phyloP scores from a whole-genome alignment of 345 rosid genomes.

The Syzygium aromaticum region DNA sequence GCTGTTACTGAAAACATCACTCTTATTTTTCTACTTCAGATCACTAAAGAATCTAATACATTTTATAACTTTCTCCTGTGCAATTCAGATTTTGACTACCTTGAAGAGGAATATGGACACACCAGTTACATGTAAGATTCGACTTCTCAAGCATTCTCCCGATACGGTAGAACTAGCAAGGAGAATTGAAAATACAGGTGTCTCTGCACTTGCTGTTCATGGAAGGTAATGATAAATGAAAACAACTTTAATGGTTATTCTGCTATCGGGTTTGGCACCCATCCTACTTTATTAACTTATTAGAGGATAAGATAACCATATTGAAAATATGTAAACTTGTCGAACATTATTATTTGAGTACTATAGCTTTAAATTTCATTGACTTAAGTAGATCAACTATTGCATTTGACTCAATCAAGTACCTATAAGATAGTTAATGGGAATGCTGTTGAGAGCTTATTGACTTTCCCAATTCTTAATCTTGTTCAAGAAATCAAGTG shows the following conservation, averaged over 20 bases:
- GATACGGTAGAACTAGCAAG: conserved; percentile 91
- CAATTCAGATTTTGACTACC: conserved; percentile 62
- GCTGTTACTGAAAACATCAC: neutral
- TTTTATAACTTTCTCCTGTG: neutral
- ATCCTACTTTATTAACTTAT: neutral
- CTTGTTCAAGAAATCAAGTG: neutral
- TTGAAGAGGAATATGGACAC: conserved; percentile 71
- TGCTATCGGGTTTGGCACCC: neutral
- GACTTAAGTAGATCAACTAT: neutral
- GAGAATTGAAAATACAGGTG: conserved; percentile 87
- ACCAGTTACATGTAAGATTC: conserved; percentile 88
- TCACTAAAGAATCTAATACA: neutral
- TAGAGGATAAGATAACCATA: neutral
- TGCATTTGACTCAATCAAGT: neutral
- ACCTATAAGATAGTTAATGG: neutral
- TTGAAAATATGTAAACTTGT: neutral
- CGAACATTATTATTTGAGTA: neutral
- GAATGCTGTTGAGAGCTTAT: neutral
- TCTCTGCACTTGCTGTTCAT: conserved; percentile 91
- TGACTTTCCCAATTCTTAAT: neutral
- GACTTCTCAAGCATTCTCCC: conserved; percentile 58
- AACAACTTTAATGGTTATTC: neutral
- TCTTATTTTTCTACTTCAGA: neutral
- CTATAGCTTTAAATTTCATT: neutral
- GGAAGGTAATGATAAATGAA: conserved; percentile 48